Base-by-base conservation (phyloP, 2,329 filamentous ascomycete genomes). In the Penicillium rolfsii region DNA sequence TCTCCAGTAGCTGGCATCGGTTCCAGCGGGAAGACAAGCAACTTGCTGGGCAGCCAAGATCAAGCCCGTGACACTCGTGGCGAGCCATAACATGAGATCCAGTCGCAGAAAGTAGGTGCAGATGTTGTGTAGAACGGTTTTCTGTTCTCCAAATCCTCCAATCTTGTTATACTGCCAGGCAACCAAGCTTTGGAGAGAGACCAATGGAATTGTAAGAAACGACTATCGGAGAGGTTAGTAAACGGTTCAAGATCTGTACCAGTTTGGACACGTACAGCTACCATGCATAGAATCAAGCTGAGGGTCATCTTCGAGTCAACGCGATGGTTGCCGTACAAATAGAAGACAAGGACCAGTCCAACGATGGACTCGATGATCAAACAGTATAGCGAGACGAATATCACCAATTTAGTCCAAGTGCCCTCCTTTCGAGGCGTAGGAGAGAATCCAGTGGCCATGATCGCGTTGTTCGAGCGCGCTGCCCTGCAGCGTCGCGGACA, bases 291-390 rank as follows among this genome's bases (percentile, higher is more conserved):
- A 16, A 76, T 67, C 49, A 78, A 64, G 59, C 76, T 77, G 7
- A 70, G 67, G 0, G 71, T 72, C 72, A 76, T 78, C 60, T 74
- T 74, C n/a, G 70, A 72, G 57, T 78, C 76, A 35, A 77, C 75
- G n/a, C 66, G 63, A 28, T 65, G 65, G 43, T 68, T 73, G 6
- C 66, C 73, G 54, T 76, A 78, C 1, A 78, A 67, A 53, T 73
- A 76, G 2, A 77, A 60, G 5, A 75, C 71, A 5, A 77, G 53
- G 0, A 71, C 74, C 58, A 70, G 72, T 68, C 77, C 66, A 12
- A 72, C 67, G n/a, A 77, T 60, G 0, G 75, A 77, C 57, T 74
- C 67, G 1, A 77, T 58, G 12, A 77, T 70, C 45, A 77, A 60
- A 28, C 71, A 64, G 52, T 78, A 77, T 4, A 77, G 67, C 14